Evolutionary conservation across 192 early-diverging fungal genomes (phyloP).

Genomic region (Mortierella claussenii): DNA sequence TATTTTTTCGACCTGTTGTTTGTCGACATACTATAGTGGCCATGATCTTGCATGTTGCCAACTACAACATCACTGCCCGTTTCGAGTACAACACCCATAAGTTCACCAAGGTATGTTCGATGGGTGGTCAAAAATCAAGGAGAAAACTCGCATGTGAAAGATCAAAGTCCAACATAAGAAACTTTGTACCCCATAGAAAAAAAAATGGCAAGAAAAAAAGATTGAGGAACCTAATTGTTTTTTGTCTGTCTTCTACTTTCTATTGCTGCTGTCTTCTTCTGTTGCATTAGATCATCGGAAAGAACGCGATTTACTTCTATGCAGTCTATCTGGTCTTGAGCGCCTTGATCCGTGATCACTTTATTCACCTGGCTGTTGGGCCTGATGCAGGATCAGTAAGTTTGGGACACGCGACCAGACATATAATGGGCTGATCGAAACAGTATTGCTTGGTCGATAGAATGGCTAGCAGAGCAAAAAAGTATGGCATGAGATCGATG

Average conservation of each 20-base stretch:
- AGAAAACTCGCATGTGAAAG: neutral
- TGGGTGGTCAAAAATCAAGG: neutral
- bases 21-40: conserved; percentile 24
- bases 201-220: too few relatives aligned
- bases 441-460: too few relatives aligned
- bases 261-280: neutral
- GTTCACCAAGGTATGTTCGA: conserved; percentile 37
- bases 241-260: too few relatives aligned
- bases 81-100: conserved; percentile 38
- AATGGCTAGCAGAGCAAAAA: too few relatives aligned
- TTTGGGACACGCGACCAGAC: too few relatives aligned
- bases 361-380: conserved; percentile 63
- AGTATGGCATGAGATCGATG: too few relatives aligned
- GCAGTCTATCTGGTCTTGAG: conserved; percentile 64
- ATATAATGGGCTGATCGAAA: too few relatives aligned
- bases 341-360: conserved; percentile 65
- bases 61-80: conserved; percentile 47
- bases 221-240: too few relatives aligned
- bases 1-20: neutral
- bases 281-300: conserved; percentile 50
- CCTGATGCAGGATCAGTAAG: conserved; percentile 58
- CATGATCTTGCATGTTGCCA: conserved; percentile 48
- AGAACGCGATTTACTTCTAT: conserved; percentile 65
- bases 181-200: neutral
- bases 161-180: conserved; percentile 17